A percentile compares a stretch with the other conserved stretches of the same genome.
Conservation (phyloP, 306 rosid genomes). For the Medicago ruthenica region DNA sequence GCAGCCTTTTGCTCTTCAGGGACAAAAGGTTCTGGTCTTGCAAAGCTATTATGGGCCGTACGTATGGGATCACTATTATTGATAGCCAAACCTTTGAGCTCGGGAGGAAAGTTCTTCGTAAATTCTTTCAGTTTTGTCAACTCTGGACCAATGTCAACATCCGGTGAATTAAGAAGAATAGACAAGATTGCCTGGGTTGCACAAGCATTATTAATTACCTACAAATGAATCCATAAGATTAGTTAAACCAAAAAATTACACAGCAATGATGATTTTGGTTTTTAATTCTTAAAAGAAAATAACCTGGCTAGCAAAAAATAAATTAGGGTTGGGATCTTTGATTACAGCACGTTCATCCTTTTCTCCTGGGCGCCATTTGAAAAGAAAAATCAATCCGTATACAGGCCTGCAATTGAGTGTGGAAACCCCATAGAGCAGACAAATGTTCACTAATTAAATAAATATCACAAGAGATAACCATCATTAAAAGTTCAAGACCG, state of each 20-base stretch:
- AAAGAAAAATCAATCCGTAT: conserved; percentile 93
- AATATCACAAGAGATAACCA: conserved; percentile 19
- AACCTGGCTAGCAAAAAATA: conserved; percentile 98
- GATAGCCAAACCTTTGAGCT: conserved; percentile 96
- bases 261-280: neutral
- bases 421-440: conserved; percentile 4
- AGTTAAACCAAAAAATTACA: conserved; percentile 35
- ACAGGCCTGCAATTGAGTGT: conserved; percentile 74
- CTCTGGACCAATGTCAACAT: conserved; percentile 89
- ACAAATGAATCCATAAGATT: conserved; percentile 19
- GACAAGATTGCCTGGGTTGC: conserved; percentile 99
- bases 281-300: conserved; percentile 33
- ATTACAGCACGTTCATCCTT: conserved; percentile 87
- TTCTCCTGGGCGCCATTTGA: conserved; percentile 99
- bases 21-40: conserved; percentile 97
- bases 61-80: conserved; percentile 95
- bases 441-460: conserved; percentile 34
- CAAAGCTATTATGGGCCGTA: conserved; percentile 92
- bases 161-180: conserved; percentile 88
- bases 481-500: conserved; percentile 38
- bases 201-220: conserved; percentile 99
- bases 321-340: conserved; percentile 94
- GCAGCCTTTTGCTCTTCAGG: conserved; percentile 91
- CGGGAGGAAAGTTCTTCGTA: conserved; percentile 92
- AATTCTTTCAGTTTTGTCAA: conserved; percentile 82